Conservation (phyloP, 805 yeast species). For the Ogataea ramenticola region DNA sequence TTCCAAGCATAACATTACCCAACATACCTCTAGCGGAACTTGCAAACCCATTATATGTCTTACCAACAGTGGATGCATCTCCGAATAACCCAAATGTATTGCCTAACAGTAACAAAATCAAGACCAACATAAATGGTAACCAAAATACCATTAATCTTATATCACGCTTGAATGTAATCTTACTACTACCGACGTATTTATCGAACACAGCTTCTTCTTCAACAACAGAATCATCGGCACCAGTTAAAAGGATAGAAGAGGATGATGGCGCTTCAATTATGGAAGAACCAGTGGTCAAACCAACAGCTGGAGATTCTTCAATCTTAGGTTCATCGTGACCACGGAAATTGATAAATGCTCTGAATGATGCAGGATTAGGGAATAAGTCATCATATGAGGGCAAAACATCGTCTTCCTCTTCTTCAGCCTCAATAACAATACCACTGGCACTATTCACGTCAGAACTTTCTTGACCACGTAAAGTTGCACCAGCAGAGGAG, state of each 20-base stretch:
- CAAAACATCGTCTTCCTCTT: constrained; percentile 33
- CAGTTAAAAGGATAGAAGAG: not conserved
- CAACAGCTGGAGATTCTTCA: constrained; percentile 1
- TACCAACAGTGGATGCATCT: constrained; percentile 4
- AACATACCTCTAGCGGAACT: constrained; percentile 34
- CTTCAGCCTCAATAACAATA: not conserved
- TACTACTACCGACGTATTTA: constrained; percentile 23
- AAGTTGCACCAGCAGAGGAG: not conserved
- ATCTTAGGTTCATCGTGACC: constrained; percentile 14
- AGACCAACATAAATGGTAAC: constrained; percentile 66
- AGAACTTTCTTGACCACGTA: not conserved
- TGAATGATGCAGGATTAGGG: constrained; percentile 39
- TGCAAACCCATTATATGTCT: constrained; percentile 23
- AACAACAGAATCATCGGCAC: not conserved
- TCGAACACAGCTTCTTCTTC: constrained; percentile 3
- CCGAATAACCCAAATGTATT: constrained; percentile 17
- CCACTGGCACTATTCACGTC: constrained; percentile 6
- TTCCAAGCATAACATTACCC: constrained; percentile 46
- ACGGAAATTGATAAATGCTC: constrained; percentile 22
- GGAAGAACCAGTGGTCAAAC: not conserved
- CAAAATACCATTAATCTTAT: constrained; percentile 84
- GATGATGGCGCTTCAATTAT: not conserved
- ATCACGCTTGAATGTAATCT: constrained; percentile 58
- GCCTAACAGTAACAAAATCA: constrained; percentile 35
- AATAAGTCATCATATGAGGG: constrained; percentile 74